Base-by-base conservation (phyloP, 768 basidiomycete species). In the Mycena amicta region DNA sequence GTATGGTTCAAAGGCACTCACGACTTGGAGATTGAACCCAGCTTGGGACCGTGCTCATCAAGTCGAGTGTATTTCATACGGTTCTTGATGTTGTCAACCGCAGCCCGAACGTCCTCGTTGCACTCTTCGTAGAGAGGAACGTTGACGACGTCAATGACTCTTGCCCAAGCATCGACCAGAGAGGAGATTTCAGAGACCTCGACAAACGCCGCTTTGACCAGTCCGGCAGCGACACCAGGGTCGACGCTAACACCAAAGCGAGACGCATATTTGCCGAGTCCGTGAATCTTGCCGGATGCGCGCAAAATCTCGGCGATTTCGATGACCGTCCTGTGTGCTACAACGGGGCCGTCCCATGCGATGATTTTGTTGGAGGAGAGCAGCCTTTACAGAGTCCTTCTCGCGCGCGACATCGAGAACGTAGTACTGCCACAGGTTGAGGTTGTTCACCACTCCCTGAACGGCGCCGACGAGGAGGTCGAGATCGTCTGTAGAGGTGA, bases 341-440 rank as follows among this genome's bases (percentile, higher is more conserved):
- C 68, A 53, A 81, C 69, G 1, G 82, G 74, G 3, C 89, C 91
- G 4, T 69, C 72, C 92, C 94, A 95, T 4, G 76, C 57, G 15
- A 74, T 72, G 28, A 83, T 62, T 18, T 79, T 75, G 8, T 76
- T 73, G 23, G 78, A 74, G 4, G 74, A 96, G 74, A 2, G 84
- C 85, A 0, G 79, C 72, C 49, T 75, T 78, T 59, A 93, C 80
- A 2, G 79, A 75, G 15, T 76, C 77, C 62, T 81, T 85, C 71
- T 95, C 92, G 25, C 78, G 73, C 37, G 77, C 75, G 12, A 85
- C 80, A 67, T 98, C 88, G 50, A 98, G 78, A 20, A 95, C 90
- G 70, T 98, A 99, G 77, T 88, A 99, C 67, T 98, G 90, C 93
- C 93, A 99, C 22, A 98, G 73, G 25, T 92, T 80, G 51, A 89